Percentiles rank a stretch among this genome's conserved stretches.
These are phyloP conservation scores for Graphilbum fragrans DNA, from an alignment of 2,329 filamentous ascomycete genomes.

Conservation along the genomic window DNA sequence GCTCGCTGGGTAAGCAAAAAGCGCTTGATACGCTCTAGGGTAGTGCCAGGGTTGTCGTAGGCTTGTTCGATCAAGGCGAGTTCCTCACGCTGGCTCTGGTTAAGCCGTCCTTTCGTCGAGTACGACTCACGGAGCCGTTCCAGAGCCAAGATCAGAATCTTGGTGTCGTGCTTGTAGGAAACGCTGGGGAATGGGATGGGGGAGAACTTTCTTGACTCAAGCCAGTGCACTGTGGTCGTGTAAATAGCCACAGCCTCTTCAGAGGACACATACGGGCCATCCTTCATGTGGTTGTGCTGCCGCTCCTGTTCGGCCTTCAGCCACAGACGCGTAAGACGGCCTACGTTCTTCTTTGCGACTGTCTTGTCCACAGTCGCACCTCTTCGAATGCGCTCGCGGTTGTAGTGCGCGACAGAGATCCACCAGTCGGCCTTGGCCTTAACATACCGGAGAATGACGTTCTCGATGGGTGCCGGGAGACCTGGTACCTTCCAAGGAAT, in stretches of 20 bases:
- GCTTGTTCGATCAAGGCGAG: slow-evolving; percentile 94
- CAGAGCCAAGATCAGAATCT: slow-evolving; percentile 90
- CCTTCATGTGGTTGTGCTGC: slow-evolving; percentile 99
- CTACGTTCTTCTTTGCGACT: slow-evolving; percentile 97
- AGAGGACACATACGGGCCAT: slow-evolving; percentile 94
- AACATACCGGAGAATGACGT: slow-evolving; percentile 95
- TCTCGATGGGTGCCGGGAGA: slow-evolving; percentile 91
- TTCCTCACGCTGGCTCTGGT: slow-evolving; percentile 96
- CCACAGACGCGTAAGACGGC: slow-evolving; percentile 88
- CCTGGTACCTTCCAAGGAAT: slow-evolving; percentile 99
- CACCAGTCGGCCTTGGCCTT: slow-evolving; percentile 99
- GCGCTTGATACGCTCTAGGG: slow-evolving; percentile 89
- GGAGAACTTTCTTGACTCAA: slow-evolving; percentile 95
- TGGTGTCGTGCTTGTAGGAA: slow-evolving; percentile 98
- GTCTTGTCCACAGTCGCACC: slow-evolving; percentile 98
- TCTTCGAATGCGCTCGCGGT: slow-evolving; percentile 89
- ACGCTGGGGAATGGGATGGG: slow-evolving; percentile 98
- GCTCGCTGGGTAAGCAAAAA: slow-evolving; percentile 94
- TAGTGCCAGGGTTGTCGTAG: slow-evolving; percentile 94
- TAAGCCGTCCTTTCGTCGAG: slow-evolving; percentile 91
- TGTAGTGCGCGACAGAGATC: slow-evolving; percentile 98
- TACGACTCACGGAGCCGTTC: slow-evolving; percentile 91
- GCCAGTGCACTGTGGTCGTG: slow-evolving; percentile 96
- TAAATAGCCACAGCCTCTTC: slow-evolving; percentile 98
- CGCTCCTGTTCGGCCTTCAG: slow-evolving; percentile 96